phyloP scores from a whole-genome alignment of 352 stramenopile genomes.

The Globisporangium viniferum region DNA sequence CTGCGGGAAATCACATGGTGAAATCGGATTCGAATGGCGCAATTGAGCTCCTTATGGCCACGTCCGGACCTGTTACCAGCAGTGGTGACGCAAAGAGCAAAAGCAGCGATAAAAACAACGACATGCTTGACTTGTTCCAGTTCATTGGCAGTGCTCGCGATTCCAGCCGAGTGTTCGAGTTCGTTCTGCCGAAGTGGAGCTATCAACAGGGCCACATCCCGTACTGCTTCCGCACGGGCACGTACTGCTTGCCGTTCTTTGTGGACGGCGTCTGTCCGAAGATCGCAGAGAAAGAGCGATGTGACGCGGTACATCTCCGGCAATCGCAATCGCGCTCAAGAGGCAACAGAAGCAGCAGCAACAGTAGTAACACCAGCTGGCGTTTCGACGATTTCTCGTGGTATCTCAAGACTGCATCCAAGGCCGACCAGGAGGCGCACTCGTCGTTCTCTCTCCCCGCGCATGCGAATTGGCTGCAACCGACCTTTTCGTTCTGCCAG shows the following conservation, averaged over 20 bases:
- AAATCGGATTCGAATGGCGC: slow-evolving; percentile 11
- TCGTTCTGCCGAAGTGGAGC: slow-evolving; percentile 40
- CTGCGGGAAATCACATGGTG: slow-evolving; percentile 38
- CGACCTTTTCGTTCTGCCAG: slow-evolving; percentile 42
- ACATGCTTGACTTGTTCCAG: slow-evolving; percentile 6
- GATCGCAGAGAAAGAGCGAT: slow-evolving; percentile 27
- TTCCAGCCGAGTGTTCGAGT: slow-evolving; percentile 4
- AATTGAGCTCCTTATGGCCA: slow-evolving; percentile 16
- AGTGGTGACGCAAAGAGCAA: neutral
- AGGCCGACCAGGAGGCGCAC: neutral
- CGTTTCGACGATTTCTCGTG: slow-evolving; percentile 40
- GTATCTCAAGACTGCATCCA: slow-evolving; percentile 22
- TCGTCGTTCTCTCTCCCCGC: neutral
- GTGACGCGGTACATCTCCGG: slow-evolving; percentile 43
- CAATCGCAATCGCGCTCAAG: slow-evolving; percentile 4
- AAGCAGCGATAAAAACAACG: neutral
- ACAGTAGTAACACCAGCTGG: slow-evolving; percentile 23
- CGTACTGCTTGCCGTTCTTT: slow-evolving; percentile 53
- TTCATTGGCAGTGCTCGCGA: slow-evolving; percentile 4
- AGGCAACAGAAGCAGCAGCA: neutral
- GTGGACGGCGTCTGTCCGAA: slow-evolving; percentile 37
- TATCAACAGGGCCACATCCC: slow-evolving; percentile 41
- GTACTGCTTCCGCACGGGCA: slow-evolving; percentile 57
- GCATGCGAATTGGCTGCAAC: slow-evolving; percentile 12
- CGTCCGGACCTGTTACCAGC: neutral